Evolutionary conservation across 352 stramenopile species (phyloP), one percentile per base, ranked within the genome.

Genomic region (Globisporangium radiosum): DNA sequence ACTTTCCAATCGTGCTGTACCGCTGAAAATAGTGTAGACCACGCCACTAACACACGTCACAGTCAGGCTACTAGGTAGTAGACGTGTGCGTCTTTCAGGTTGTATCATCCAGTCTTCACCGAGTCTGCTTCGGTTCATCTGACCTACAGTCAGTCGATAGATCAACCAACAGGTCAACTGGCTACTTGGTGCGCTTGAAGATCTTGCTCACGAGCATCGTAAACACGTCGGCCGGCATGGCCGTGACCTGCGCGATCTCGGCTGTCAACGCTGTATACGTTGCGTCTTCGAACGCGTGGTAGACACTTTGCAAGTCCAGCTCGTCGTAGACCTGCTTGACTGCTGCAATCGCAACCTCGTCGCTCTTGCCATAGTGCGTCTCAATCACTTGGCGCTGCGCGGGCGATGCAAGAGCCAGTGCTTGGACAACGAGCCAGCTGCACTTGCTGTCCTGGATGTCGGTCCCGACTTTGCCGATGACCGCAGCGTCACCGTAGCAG

Each of bases 401-500:
- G 6, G 57, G 52, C 10, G 73, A 85, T 5, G 86, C 85, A 7
- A 73, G 81, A 40, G 84, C 58, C 36, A 98, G 79, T 36, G 97
- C 97, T 71, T 99, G 90, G 59, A 98, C 89, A 25, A 99, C 92
- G 9, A 99, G 79, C 97, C 97, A 99, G 64, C 90, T 97, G 79
- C 97, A 99, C 78, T 99, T 99, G 71, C 96, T 98, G 74, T 99
- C 97, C 74, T 99, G 92, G 75, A 99, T 99, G 75, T 99, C 97
- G 14, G 97, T 99, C 62, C 95, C 94, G 45, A 94, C 75, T 71
- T 98, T 98, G 63, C 93, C 93, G 56, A 98, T 96, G 56, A 98
- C 88, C 43, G 87, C 68, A 10, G 91, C 88, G 56, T 96, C 85
- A 49, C 89, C 97, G 72, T 97, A 99, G 77, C 95, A 99, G 78